phyloP scores from a whole-genome alignment of 257 asterid species.

The Solanum habrochaites region DNA sequence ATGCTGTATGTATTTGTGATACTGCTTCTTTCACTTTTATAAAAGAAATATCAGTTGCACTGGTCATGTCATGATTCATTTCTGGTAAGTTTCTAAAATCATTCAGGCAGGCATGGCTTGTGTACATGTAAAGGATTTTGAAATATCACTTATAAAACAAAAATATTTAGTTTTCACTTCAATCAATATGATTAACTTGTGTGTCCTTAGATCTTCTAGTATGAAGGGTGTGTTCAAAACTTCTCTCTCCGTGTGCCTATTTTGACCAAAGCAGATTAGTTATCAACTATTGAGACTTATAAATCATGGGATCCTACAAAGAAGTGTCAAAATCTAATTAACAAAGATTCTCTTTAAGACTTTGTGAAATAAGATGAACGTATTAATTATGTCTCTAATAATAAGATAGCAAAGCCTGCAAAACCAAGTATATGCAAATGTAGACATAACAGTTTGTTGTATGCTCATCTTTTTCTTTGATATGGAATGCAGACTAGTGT shows the following conservation, averaged over 20 bases:
- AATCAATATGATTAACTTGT: not conserved
- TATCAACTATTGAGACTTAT: not conserved
- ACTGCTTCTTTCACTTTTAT: not conserved
- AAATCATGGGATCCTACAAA: not conserved
- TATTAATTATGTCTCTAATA: not conserved
- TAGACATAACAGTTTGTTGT: not conserved
- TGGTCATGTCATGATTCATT: not conserved
- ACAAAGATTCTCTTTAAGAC: not conserved
- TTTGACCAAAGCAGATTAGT: not conserved
- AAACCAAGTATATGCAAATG: not conserved
- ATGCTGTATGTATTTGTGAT: not conserved
- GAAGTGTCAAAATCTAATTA: not conserved
- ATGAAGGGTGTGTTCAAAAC: not conserved
- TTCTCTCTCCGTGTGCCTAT: not conserved
- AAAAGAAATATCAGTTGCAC: not conserved
- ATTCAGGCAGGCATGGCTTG: not conserved
- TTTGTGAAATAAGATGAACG: not conserved
- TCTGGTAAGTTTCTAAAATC: not conserved
- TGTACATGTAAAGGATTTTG: not conserved
- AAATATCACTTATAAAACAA: not conserved
- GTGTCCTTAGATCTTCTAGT: not conserved
- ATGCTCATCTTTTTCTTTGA: not conserved
- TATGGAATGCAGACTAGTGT: conserved; percentile 53
- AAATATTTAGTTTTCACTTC: not conserved
- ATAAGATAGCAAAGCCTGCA: not conserved